Evolutionary conservation across 371 early-diverging fungal species (phyloP).

Genomic region (Mucor velutinosus): DNA sequence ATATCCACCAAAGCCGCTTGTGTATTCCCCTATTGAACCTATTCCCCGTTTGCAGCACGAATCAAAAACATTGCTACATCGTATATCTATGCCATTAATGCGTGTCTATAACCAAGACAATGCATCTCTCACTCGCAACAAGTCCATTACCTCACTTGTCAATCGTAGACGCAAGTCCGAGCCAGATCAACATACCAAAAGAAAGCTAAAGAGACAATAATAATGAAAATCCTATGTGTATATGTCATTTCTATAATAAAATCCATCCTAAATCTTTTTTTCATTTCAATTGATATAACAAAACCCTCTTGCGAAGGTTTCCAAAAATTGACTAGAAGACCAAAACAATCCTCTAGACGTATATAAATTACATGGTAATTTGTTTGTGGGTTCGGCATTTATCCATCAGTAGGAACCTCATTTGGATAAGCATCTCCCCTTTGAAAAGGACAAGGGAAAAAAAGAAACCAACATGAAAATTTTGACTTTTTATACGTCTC

Average conservation of each 20-base stretch:
- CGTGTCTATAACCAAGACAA: slow-evolving; percentile 11
- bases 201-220: slow-evolving; percentile 14
- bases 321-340: slow-evolving; percentile 33
- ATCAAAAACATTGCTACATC: slow-evolving; percentile 22
- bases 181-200: slow-evolving; percentile 15
- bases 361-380: slow-evolving; percentile 1
- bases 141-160: slow-evolving; percentile 11
- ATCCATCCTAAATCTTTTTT: background rate
- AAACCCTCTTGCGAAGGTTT: slow-evolving; percentile 8
- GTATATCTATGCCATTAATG: slow-evolving; percentile 28
- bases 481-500: background rate
- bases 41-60: background rate
- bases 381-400: slow-evolving; percentile 27
- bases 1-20: slow-evolving; percentile 46
- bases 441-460: slow-evolving; percentile 32
- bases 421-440: slow-evolving; percentile 32
- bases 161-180: slow-evolving; percentile 21
- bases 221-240: background rate
- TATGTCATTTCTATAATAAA: background rate
- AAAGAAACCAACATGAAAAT: background rate
- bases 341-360: slow-evolving; percentile 8
- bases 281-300: background rate
- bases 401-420: slow-evolving; percentile 34
- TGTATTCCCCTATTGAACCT: slow-evolving; percentile 49
- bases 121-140: slow-evolving; percentile 1